These are phyloP conservation scores for Boletus sp. DNA, from an alignment of 1,284 basidiomycete genomes.

Conservation along the genomic window DNA sequence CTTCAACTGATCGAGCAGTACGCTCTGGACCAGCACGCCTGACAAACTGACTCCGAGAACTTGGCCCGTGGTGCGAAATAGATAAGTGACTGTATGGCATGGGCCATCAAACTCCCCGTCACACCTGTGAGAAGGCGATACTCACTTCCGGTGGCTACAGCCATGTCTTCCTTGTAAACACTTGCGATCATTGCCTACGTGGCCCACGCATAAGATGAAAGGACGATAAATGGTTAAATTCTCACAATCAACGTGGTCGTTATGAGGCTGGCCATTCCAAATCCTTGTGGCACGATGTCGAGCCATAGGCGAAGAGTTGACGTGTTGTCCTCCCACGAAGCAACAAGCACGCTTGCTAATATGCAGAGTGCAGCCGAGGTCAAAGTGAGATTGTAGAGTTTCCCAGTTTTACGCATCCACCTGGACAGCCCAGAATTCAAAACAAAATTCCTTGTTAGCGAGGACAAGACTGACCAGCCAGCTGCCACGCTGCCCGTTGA, in stretches of 20 bases:
- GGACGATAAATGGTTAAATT: slow-evolving; percentile 13
- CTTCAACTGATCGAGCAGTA: slow-evolving; percentile 65
- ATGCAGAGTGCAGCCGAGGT: slow-evolving; percentile 52
- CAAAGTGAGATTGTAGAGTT: slow-evolving; percentile 71
- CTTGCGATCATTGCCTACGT: slow-evolving; percentile 78
- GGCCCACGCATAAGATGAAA: slow-evolving; percentile 8
- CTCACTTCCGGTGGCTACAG: slow-evolving; percentile 85
- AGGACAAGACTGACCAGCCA: slow-evolving; percentile 61
- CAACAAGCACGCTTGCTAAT: slow-evolving; percentile 53
- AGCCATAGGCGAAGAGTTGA: slow-evolving; percentile 67
- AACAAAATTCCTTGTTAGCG: neutral
- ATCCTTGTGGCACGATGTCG: slow-evolving; percentile 73
- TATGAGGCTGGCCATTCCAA: slow-evolving; percentile 79
- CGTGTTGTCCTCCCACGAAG: slow-evolving; percentile 61
- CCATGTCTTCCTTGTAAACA: slow-evolving; percentile 77
- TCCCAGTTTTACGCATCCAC: slow-evolving; percentile 81
- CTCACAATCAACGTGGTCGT: slow-evolving; percentile 79
- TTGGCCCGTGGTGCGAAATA: slow-evolving; percentile 88
- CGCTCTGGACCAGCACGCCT: slow-evolving; percentile 75
- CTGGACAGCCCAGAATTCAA: slow-evolving; percentile 35
- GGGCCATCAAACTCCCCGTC: slow-evolving; percentile 2
- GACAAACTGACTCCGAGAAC: slow-evolving; percentile 85
- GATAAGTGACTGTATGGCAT: slow-evolving; percentile 68
- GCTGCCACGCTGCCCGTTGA: slow-evolving; percentile 79
- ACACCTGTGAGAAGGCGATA: slow-evolving; percentile 17